Evolutionary conservation across 192 early-diverging fungal species (phyloP), one percentile per base, ranked within the genome.

Genomic region (Dissophora ornata): DNA sequence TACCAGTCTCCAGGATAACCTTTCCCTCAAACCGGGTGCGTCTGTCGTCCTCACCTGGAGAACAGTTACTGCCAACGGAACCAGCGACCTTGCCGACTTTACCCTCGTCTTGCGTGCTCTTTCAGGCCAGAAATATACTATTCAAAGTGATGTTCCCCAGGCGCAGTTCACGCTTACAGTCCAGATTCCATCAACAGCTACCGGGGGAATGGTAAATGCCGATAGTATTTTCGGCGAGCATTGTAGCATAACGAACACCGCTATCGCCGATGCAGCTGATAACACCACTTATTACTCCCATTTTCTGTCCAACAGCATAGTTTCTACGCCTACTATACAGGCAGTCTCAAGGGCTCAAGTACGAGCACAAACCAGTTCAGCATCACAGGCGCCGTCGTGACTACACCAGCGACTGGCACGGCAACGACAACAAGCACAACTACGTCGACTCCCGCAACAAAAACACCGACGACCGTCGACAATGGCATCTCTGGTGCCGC

Each of bases 191-290:
- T 11, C 32, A 2, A 21, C 32, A 2, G 64, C 59, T 12, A 77
- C 73, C 24, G 73, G 73, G 38, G 73, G 73, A 32, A n/a, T 19
- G n/a, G 69, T 71, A 71, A 22, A 48, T 34, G 44, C 18, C n/a
- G 18, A 45, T 18, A 45, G 18, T 18, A n/a, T n/a, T n/a, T n/a
- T n/a, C n/a, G n/a, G n/a, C n/a, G n/a, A n/a, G n/a, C n/a, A n/a
- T n/a, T n/a, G n/a, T n/a, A n/a, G n/a, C n/a, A n/a, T n/a, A n/a
- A n/a, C n/a, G n/a, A n/a, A n/a, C n/a, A n/a, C n/a, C n/a, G n/a
- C n/a, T n/a, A n/a, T 44, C 11, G 15, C 34, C 3, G 33, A 34
- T 54, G 52, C 33, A 21, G 1, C 29, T 30, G 19, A 15, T 60
- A 18, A 0, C 8, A 15, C 25, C 7, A n/a, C 34, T 21, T 4